Conservation (phyloP, 331 rosid species). For the Pyracantha coccinea region DNA sequence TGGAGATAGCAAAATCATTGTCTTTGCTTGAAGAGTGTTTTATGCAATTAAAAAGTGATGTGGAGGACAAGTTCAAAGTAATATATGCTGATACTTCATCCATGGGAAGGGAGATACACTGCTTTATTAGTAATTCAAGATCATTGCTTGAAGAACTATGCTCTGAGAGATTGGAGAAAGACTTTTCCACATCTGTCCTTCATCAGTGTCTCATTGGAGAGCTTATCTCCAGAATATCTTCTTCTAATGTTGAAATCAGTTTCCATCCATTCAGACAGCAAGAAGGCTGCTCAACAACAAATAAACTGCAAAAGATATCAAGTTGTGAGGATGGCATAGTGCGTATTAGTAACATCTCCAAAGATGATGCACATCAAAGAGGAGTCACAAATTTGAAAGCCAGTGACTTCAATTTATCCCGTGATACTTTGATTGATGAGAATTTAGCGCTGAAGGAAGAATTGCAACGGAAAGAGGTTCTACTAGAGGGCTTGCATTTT, state of each 20-base stretch:
- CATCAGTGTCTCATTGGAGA: constrained; percentile 40
- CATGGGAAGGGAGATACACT: constrained; percentile 39
- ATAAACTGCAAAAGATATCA: constrained; percentile 19
- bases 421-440: constrained; percentile 34
- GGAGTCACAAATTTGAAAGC: constrained; percentile 26
- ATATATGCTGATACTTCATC: constrained; percentile 39
- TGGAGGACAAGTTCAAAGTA: constrained; percentile 39
- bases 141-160: constrained; percentile 51
- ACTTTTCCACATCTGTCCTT: constrained; percentile 42
- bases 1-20: constrained; percentile 47
- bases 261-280: constrained; percentile 18
- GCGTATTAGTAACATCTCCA: constrained; percentile 9
- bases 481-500: constrained; percentile 82
- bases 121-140: constrained; percentile 34
- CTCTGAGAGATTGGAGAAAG: constrained; percentile 39
- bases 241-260: constrained; percentile 17
- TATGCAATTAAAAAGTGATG: constrained; percentile 50
- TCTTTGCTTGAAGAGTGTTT: constrained; percentile 54
- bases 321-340: constrained; percentile 21
- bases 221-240: constrained; percentile 21
- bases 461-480: constrained; percentile 60
- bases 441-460: constrained; percentile 57
- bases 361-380: constrained; percentile 15
- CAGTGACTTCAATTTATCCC: constrained; percentile 25
- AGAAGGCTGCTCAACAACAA: constrained; percentile 9